Conservation (phyloP, 345 rosid genomes). For the Eucalyptus pumila region DNA sequence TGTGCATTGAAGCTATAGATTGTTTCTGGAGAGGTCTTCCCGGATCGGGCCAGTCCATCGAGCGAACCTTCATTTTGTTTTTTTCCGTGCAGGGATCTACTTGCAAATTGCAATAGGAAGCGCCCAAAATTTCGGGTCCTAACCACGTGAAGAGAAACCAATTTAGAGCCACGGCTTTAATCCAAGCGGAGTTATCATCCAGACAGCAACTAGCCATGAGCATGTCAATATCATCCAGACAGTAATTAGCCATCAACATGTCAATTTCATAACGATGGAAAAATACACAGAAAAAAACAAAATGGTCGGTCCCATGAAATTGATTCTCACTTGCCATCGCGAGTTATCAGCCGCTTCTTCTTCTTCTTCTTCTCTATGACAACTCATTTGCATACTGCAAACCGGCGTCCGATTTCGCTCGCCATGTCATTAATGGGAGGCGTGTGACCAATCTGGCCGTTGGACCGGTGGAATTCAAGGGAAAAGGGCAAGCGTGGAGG, state of each 20-base stretch:
- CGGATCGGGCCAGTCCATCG: neutral
- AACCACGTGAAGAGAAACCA: neutral
- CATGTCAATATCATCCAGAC: neutral
- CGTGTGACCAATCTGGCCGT: neutral
- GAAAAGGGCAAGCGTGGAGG: neutral
- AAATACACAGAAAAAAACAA: neutral
- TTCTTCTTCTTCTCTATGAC: neutral
- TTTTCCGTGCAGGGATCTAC: neutral
- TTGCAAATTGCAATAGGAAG: neutral
- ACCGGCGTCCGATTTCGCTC: neutral
- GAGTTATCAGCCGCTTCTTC: neutral
- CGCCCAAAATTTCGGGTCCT: neutral
- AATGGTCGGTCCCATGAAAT: neutral
- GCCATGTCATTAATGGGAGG: neutral
- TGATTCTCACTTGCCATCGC: neutral
- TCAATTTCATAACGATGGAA: neutral
- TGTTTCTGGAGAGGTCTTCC: rapidly evolving
- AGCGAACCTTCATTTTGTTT: neutral
- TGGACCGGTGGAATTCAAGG: neutral
- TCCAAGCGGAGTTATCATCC: neutral
- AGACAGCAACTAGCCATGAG: neutral
- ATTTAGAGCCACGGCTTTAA: neutral
- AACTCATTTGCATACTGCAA: neutral
- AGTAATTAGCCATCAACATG: neutral
- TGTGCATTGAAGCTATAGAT: neutral